These are phyloP conservation scores for Raffaelea deltoideospora DNA, from an alignment of 2,329 filamentous ascomycete genomes.

Conservation along the genomic window DNA sequence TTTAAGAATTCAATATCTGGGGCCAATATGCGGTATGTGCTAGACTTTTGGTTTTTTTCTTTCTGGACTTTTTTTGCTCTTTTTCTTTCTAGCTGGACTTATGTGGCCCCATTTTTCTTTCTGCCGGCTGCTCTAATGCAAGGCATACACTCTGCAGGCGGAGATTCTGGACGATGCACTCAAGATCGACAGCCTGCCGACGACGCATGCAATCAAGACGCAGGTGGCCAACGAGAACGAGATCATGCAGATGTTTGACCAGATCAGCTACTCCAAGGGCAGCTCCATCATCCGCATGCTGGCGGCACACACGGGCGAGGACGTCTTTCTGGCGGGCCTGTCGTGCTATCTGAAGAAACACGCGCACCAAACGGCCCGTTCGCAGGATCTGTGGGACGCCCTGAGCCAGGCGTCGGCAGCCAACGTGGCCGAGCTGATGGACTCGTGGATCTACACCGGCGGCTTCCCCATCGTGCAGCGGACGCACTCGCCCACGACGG, in stretches of 20 bases:
- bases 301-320: constrained; percentile 73
- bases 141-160: too few species aligned
- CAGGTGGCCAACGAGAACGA: constrained; percentile 84
- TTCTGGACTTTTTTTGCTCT: too few species aligned
- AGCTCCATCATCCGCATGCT: constrained; percentile 94
- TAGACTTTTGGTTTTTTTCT: too few species aligned
- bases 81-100: too few species aligned
- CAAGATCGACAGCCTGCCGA: constrained; percentile 70
- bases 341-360: constrained; percentile 79
- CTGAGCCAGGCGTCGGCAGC: constrained; percentile 74
- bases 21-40: constrained; percentile 92
- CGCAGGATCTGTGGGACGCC: constrained; percentile 78
- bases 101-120: too few species aligned
- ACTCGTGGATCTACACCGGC: constrained; percentile 88
- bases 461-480: constrained; percentile 85
- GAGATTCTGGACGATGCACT: constrained; percentile 48
- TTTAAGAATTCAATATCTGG: constrained; percentile 92
- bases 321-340: constrained; percentile 82
- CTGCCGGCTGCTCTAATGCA: too few species aligned
- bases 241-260: constrained; percentile 93
- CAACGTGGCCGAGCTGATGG: constrained; percentile 77
- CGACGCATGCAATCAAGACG: constrained; percentile 90
- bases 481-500: constrained; percentile 70
- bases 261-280: constrained; percentile 90
- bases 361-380: constrained; percentile 78